Base-by-base conservation (phyloP, 1,284 basidiomycete species). In the Pascua sp. region DNA sequence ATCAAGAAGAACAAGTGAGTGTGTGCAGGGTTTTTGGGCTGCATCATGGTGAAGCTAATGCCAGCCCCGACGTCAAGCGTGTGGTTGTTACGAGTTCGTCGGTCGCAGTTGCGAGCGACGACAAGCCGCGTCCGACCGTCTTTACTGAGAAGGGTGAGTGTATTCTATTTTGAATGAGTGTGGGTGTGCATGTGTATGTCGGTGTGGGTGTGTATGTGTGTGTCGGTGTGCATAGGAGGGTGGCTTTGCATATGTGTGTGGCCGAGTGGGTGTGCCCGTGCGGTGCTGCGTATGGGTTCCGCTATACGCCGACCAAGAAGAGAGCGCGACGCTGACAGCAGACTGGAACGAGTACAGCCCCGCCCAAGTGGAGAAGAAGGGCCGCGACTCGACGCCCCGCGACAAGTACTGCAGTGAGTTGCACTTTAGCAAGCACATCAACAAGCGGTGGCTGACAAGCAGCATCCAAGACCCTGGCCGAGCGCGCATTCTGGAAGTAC, bases 261-360 rank as follows among this genome's bases (percentile, higher is more conserved):
- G 3, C n/a, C n/a, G 24, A 4, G 24, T 32, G 24, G 3, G 24
- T 32, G 24, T 32, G 24, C 24, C 3, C 7, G 24, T 3, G 24
- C 7, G 24, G 24, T 32, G 24, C 24, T 32, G 24, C 24, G 24
- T 32, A 32, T 7, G 24, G 24, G 24, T 32, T 32, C 24, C 24
- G 24, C 24, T 32, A 32, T 43, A 13, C 13, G 32, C 17, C 7
- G 13, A n/a, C n/a, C n/a, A 15, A n/a, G 4, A n/a, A 50, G 16
- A 13, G 38, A 16, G n/a, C 24, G n/a, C 42, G 4, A 9, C 32
- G 38, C 49, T 51, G 13, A 60, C 51, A 13, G 15, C 36, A n/a
- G 81, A 86, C 69, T 90, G 87, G 87, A 87, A 89, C 75, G 70
- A 82, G 5, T 72, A 78, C 39, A 79, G 81, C 5, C 71, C 82